A percentile compares a stretch with the other conserved stretches of the same genome.
phyloP scores from a whole-genome alignment of 2,329 filamentous ascomycete species.

The Scopulariopsis brevicaulis region DNA sequence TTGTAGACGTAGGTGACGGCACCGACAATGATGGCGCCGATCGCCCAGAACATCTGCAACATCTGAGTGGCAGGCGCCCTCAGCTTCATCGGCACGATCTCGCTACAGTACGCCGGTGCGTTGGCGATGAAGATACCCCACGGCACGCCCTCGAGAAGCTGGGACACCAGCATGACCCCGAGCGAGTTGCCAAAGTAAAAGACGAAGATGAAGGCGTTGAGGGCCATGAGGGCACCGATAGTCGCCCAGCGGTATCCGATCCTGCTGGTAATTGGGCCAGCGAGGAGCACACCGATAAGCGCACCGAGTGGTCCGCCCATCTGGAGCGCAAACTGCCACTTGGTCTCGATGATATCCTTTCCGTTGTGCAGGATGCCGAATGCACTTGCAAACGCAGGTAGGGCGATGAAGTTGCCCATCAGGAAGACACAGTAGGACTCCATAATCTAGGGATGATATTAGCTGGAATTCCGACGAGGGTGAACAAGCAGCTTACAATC shows the following conservation, averaged over 20 bases:
- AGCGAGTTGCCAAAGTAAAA: constrained; percentile 55
- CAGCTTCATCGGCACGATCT: constrained; percentile 60
- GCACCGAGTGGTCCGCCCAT: constrained; percentile 50
- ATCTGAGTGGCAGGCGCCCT: constrained; percentile 46
- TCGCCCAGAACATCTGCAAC: constrained; percentile 54
- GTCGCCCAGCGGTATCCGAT: constrained; percentile 58
- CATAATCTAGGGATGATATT: constrained; percentile 40
- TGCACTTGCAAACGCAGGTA: constrained; percentile 45
- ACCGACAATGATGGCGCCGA: constrained; percentile 47
- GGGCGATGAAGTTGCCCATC: constrained; percentile 68
- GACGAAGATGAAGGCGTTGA: constrained; percentile 46
- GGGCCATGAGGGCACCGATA: constrained; percentile 40
- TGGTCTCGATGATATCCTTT: constrained; percentile 43
- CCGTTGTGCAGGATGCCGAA: constrained; percentile 38
- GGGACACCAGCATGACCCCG: constrained; percentile 44
- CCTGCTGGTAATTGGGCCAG: constrained; percentile 54
- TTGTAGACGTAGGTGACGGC: constrained; percentile 43
- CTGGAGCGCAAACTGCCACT: constrained; percentile 52
- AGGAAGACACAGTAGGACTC: constrained; percentile 79
- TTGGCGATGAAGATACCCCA: constrained; percentile 50
- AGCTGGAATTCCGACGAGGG: neutral
- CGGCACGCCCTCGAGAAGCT: constrained; percentile 52
- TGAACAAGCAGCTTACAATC: constrained; percentile 21
- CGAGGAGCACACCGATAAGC: constrained; percentile 55
- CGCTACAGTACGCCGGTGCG: constrained; percentile 56